Evolutionary conservation across 163 green algal genomes (phyloP).

Genomic region (Scenedesmus sp.): DNA sequence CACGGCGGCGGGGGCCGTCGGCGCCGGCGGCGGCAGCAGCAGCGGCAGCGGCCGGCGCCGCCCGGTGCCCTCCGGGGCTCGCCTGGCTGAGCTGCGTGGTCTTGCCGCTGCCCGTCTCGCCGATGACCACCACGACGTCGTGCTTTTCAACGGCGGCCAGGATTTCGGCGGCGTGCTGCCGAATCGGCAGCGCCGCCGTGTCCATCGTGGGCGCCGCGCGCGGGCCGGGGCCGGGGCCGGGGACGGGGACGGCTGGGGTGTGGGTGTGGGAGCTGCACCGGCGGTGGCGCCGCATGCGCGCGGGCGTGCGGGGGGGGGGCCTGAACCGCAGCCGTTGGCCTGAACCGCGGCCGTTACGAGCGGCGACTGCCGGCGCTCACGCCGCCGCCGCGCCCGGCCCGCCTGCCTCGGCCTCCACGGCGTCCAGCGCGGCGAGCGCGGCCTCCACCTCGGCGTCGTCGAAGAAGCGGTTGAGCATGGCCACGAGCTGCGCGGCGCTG

Average conservation of each 20-base stretch:
- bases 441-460: slow-evolving; percentile 20
- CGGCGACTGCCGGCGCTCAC: too few species aligned
- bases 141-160: slow-evolving; percentile 52
- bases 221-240: too few species aligned
- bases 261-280: too few species aligned
- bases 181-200: slow-evolving; percentile 57
- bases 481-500: slow-evolving; percentile 34
- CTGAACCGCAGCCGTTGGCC: too few species aligned
- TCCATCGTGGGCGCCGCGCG: slow-evolving; percentile 26
- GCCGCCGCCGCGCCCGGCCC: too few species aligned
- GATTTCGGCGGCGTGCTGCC: slow-evolving; percentile 59
- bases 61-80: neutral
- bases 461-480: slow-evolving; percentile 38
- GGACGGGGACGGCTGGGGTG: neutral
- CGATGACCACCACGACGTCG: slow-evolving; percentile 80
- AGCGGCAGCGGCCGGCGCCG: neutral
- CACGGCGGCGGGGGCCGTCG: too few species aligned
- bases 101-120: slow-evolving; percentile 91
- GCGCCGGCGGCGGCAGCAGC: slow-evolving; percentile 1
- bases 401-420: too few species aligned
- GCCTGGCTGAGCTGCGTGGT: slow-evolving; percentile 91
- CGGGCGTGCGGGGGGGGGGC: too few species aligned
- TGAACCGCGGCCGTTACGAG: too few species aligned
- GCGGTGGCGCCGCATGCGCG: too few species aligned
- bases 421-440: slow-evolving; percentile 14